Evolutionary conservation across 768 basidiomycete genomes (phyloP).

Genomic region (Suillus subalutaceus): DNA sequence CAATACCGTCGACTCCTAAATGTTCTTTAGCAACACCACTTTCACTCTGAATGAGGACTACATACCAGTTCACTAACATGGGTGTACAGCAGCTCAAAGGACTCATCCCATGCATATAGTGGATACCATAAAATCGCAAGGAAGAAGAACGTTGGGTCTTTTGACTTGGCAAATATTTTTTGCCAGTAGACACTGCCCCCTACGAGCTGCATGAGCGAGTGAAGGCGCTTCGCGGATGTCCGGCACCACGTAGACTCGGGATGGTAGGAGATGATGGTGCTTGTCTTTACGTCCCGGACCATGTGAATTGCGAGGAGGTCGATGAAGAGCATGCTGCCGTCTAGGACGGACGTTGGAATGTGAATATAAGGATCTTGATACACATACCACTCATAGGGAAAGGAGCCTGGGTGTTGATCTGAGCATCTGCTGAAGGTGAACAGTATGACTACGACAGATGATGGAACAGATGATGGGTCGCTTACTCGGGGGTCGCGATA

Average conservation of each 20-base stretch:
- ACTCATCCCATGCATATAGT: slow-evolving; percentile 64
- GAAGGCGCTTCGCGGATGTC: slow-evolving; percentile 28
- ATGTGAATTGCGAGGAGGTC: slow-evolving; percentile 60
- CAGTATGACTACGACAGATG: slow-evolving; percentile 11
- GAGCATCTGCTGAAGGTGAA: background rate
- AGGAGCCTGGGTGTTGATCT: slow-evolving; percentile 57
- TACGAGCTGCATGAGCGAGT: slow-evolving; percentile 31
- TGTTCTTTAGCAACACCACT: background rate
- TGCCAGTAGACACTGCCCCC: slow-evolving; percentile 36
- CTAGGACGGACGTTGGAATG: slow-evolving; percentile 16
- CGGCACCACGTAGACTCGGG: slow-evolving; percentile 17
- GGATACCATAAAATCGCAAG: slow-evolving; percentile 60
- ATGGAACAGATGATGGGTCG: background rate
- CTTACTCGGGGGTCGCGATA: background rate
- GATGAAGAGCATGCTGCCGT: slow-evolving; percentile 29
- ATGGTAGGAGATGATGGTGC: slow-evolving; percentile 34
- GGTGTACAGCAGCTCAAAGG: slow-evolving; percentile 51
- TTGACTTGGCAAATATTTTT: slow-evolving; percentile 26
- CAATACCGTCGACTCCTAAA: slow-evolving; percentile 51
- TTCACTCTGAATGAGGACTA: background rate
- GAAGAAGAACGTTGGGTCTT: slow-evolving; percentile 59
- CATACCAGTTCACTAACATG: slow-evolving; percentile 56
- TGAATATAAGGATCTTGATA: slow-evolving; percentile 7
- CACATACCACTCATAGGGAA: slow-evolving; percentile 39
- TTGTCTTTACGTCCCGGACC: slow-evolving; percentile 35